Percentiles rank a stretch among this genome's conserved stretches.
Evolutionary conservation across 352 stramenopile genomes (phyloP).

Genomic region (Globisporangium irregulare): DNA sequence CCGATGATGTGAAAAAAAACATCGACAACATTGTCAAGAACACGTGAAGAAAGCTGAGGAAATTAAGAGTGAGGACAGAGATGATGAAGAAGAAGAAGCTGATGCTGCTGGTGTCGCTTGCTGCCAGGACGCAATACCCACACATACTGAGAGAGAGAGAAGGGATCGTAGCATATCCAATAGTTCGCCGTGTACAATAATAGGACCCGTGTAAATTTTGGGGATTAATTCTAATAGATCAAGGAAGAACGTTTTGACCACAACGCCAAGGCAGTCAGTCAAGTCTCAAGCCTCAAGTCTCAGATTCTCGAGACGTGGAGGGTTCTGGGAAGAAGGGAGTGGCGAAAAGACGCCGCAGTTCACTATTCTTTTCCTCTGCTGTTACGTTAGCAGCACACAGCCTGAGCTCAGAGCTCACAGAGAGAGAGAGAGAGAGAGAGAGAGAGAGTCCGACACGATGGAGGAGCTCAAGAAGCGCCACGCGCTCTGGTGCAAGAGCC

Average conservation of each 20-base stretch:
- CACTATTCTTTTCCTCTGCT: background rate
- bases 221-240: background rate
- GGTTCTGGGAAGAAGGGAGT: background rate
- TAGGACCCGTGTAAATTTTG: background rate
- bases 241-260: background rate
- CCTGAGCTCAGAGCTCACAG: background rate
- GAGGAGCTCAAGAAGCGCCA: constrained; percentile 51
- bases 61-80: constrained; percentile 1
- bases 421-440: background rate
- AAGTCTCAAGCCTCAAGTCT: too few relatives aligned
- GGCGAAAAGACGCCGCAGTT: background rate
- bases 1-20: constrained; percentile 6
- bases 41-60: background rate
- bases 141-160: background rate
- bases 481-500: constrained; percentile 46
- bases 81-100: background rate
- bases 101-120: background rate
- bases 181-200: constrained; percentile 7
- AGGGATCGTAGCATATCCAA: background rate
- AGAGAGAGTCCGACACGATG: constrained; percentile 18
- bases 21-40: background rate
- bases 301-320: background rate
- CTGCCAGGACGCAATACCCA: background rate
- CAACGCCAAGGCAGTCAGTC: background rate
- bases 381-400: background rate